Conservation (phyloP, 2,329 filamentous ascomycete genomes). For the Stagonosporopsis cucurbitacearum region DNA sequence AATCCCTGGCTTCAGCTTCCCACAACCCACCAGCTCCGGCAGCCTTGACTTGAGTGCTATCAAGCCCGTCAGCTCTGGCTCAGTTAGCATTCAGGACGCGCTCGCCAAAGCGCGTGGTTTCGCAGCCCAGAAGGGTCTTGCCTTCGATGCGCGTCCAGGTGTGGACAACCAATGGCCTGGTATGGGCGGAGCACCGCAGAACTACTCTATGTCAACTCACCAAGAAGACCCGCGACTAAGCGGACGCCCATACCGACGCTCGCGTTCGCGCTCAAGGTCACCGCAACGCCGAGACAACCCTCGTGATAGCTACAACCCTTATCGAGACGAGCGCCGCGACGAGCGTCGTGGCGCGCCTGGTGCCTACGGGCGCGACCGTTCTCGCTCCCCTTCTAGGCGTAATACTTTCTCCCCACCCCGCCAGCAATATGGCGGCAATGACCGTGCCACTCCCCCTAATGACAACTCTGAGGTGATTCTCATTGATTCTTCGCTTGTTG, state of each 20-base stretch:
- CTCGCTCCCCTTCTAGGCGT: constrained; percentile 70
- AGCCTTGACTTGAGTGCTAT: constrained; percentile 81
- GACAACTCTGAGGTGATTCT: constrained; percentile 82
- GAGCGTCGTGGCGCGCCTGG: constrained; percentile 60
- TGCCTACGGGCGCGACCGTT: constrained; percentile 73
- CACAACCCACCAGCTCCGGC: constrained; percentile 74
- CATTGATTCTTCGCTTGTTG: constrained; percentile 86
- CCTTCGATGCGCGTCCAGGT: constrained; percentile 53
- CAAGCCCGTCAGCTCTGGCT: constrained; percentile 79
- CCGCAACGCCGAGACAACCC: constrained; percentile 70
- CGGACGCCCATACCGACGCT: constrained; percentile 67
- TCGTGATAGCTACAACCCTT: constrained; percentile 80
- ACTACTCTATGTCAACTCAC: constrained; percentile 47
- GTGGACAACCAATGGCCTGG: constrained; percentile 54
- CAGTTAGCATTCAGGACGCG: constrained; percentile 82
- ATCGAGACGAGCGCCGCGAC: constrained; percentile 82
- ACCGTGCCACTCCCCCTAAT: constrained; percentile 66
- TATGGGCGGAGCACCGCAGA: constrained; percentile 35
- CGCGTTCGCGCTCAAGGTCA: constrained; percentile 70
- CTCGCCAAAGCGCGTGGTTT: constrained; percentile 84
- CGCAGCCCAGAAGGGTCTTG: constrained; percentile 78
- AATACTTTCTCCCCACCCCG: constrained; percentile 66
- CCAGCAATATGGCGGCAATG: constrained; percentile 53
- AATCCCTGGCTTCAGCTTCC: constrained; percentile 59
- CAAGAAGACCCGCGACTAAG: constrained; percentile 58